Conservation (phyloP, 2,329 filamentous ascomycete genomes). For the Mariannaea elegans region DNA sequence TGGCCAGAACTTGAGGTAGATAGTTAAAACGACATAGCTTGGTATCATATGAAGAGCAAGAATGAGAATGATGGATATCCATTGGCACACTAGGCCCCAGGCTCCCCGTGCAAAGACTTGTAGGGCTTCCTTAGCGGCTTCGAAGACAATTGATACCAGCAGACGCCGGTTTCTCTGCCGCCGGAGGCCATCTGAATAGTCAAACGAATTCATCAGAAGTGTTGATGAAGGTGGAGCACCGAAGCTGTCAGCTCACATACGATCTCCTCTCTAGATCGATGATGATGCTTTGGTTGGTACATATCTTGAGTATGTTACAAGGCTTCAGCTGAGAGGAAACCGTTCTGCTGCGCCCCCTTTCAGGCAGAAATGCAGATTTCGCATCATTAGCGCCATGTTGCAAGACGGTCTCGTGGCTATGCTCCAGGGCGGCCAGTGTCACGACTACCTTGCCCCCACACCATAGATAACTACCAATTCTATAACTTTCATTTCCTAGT, state of each 20-base stretch:
- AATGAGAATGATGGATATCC: neutral
- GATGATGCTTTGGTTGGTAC: too few relatives aligned
- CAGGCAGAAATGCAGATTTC: too few relatives aligned
- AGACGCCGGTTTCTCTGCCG: neutral
- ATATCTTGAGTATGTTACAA: too few relatives aligned
- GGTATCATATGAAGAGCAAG: neutral
- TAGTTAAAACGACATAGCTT: neutral
- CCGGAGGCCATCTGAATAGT: neutral
- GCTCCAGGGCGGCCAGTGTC: too few relatives aligned
- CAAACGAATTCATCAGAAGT: neutral
- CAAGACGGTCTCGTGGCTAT: too few relatives aligned
- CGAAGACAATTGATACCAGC: conserved; percentile 4
- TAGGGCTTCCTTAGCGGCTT: conserved; percentile 3
- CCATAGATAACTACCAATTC: too few relatives aligned
- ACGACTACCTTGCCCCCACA: too few relatives aligned
- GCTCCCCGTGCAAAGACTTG: neutral
- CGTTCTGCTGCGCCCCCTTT: neutral
- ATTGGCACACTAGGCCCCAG: neutral
- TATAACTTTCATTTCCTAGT: too few relatives aligned
- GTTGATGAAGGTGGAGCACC: too few relatives aligned
- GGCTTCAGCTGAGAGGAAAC: too few relatives aligned
- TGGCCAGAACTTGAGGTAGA: neutral
- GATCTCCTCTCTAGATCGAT: neutral
- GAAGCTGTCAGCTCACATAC: neutral
- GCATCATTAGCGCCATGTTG: neutral